Evolutionary conservation across 306 rosid genomes (phyloP).

Genomic region (Gastrolobium villosum): DNA sequence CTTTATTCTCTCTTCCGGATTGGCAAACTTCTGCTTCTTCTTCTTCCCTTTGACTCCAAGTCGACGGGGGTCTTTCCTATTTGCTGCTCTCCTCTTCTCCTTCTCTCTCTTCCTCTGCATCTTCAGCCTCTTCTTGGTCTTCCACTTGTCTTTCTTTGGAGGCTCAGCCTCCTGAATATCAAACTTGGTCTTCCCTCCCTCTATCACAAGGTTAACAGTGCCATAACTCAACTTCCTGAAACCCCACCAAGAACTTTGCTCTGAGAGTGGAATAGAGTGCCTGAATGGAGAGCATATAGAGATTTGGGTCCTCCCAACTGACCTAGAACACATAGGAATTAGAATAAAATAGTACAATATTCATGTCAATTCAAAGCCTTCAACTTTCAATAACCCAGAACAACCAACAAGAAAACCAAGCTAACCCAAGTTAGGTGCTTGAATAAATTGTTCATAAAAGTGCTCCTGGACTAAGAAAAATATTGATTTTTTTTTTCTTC

Average conservation of each 20-base stretch:
- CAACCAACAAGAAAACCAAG: conserved; percentile 18
- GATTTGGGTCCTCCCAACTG: conserved; percentile 49
- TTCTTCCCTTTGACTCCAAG: conserved; percentile 78
- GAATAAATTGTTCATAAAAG: conserved; percentile 7
- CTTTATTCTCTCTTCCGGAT: conserved; percentile 78
- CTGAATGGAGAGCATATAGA: conserved; percentile 44
- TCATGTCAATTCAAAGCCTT: conserved; percentile 33
- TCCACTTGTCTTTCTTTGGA: conserved; percentile 85
- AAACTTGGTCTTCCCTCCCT: conserved; percentile 82
- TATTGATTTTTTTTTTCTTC: neutral
- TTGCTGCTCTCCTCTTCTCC: conserved; percentile 80
- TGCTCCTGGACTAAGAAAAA: conserved; percentile 7
- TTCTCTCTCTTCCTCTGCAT: conserved; percentile 79
- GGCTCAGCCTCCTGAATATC: conserved; percentile 73
- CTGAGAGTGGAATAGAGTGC: conserved; percentile 40
- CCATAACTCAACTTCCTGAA: conserved; percentile 78
- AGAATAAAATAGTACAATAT: conserved; percentile 23
- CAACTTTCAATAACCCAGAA: conserved; percentile 41
- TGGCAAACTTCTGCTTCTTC: conserved; percentile 73
- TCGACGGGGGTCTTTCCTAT: conserved; percentile 85
- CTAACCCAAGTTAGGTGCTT: conserved; percentile 1
- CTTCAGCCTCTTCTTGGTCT: conserved; percentile 85
- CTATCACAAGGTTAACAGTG: conserved; percentile 75
- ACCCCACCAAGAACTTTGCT: conserved; percentile 52
- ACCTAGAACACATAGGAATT: conserved; percentile 60